Percentiles rank a stretch among this genome's conserved stretches.
phyloP scores from a whole-genome alignment of 2,329 filamentous ascomycete genomes.

The Fusarium buxicola region DNA sequence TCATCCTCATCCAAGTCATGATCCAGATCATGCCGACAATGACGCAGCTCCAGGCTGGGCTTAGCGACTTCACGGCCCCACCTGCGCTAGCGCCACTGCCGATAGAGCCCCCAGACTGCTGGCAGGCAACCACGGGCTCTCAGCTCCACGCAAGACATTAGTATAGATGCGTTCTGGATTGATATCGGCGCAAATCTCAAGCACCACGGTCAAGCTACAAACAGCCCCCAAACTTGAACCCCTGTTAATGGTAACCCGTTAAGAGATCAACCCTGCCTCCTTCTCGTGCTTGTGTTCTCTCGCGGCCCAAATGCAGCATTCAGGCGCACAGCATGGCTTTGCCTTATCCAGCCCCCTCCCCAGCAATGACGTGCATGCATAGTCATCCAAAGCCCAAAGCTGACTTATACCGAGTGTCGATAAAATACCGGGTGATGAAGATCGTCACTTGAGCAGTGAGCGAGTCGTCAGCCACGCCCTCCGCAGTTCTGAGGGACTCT shows the following conservation, averaged over 20 bases:
- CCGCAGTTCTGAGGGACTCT: too few relatives aligned
- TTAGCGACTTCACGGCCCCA: constrained; percentile 20
- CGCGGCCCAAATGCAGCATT: constrained; percentile 30
- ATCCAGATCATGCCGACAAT: constrained; percentile 20
- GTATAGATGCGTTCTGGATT: too few relatives aligned
- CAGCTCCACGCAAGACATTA: background rate
- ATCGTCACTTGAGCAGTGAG: constrained; percentile 1
- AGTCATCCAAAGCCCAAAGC: constrained; percentile 1
- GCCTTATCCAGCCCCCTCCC: constrained; percentile 12
- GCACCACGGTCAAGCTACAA: too few relatives aligned
- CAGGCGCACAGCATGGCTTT: constrained; percentile 9
- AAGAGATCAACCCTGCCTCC: too few relatives aligned
- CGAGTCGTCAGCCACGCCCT: background rate
- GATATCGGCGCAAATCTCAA: too few relatives aligned
- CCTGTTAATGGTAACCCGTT: too few relatives aligned
- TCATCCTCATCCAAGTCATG: constrained; percentile 20
- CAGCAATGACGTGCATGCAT: constrained; percentile 34
- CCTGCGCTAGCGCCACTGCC: constrained; percentile 32
- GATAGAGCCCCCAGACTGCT: constrained; percentile 23
- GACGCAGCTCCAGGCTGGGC: constrained; percentile 20
- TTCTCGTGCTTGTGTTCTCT: constrained; percentile 6
- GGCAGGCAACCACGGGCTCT: background rate
- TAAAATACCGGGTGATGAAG: background rate
- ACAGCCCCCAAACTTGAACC: background rate
- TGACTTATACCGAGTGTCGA: constrained; percentile 20